phyloP scores from a whole-genome alignment of 768 basidiomycete genomes.

The Zangia roseola region DNA sequence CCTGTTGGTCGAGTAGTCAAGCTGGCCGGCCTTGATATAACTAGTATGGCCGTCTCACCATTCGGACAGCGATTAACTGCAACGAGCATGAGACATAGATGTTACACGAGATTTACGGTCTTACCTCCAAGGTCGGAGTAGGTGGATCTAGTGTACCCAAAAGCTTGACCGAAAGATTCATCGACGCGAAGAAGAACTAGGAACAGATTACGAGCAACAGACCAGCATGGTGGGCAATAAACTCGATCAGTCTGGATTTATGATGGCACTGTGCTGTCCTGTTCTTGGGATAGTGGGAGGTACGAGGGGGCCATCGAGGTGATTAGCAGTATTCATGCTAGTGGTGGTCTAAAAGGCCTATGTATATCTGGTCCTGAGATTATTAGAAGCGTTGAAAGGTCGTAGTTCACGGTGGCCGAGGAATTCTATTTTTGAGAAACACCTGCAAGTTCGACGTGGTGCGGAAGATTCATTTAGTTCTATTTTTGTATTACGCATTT shows the following conservation, averaged over 20 bases:
- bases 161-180: constrained; percentile 64
- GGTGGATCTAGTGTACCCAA: constrained; percentile 57
- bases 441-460: too few species aligned
- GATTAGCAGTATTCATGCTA: too few species aligned
- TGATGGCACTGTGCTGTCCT: background rate
- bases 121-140: constrained; percentile 55
- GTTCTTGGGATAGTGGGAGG: background rate
- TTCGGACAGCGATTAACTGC: constrained; percentile 56
- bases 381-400: too few species aligned
- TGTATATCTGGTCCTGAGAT: too few species aligned
- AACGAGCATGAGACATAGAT: background rate
- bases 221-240: constrained; percentile 47
- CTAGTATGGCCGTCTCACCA: constrained; percentile 44
- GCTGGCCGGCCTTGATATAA: background rate
- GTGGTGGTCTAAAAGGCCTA: too few species aligned
- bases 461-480: too few species aligned
- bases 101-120: constrained; percentile 7
- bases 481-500: too few species aligned
- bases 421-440: too few species aligned
- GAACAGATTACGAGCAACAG: constrained; percentile 55
- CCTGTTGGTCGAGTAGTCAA: constrained; percentile 29
- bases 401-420: too few species aligned
- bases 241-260: background rate
- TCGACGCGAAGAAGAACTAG: constrained; percentile 59
- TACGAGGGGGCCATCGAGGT: background rate